Conservation (phyloP, 2,329 filamentous ascomycete species). For the Arachnopeziza araneosa region DNA sequence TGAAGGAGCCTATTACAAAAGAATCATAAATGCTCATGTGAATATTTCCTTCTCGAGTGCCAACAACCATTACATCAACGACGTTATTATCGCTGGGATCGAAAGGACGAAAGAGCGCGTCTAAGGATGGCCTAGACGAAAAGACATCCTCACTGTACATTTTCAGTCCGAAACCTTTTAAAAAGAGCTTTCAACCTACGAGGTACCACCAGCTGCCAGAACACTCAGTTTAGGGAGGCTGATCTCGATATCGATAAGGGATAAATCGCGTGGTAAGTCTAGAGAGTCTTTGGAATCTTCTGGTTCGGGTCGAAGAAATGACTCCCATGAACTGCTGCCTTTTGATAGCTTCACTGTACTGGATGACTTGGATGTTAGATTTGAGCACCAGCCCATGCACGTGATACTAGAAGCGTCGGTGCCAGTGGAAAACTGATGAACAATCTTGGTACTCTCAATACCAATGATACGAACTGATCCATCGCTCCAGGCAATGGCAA, state of each 20-base stretch:
- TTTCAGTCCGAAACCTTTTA: neutral
- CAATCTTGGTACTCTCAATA: slow-evolving; percentile 73
- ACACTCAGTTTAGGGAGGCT: slow-evolving; percentile 72
- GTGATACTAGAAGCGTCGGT: slow-evolving; percentile 37
- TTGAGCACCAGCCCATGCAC: slow-evolving; percentile 35
- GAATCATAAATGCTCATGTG: slow-evolving; percentile 83
- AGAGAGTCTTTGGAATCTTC: slow-evolving; percentile 14
- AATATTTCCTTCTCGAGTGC: slow-evolving; percentile 63
- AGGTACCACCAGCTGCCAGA: slow-evolving; percentile 57
- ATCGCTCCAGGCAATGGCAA: slow-evolving; percentile 82
- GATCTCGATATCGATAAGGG: slow-evolving; percentile 69
- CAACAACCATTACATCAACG: slow-evolving; percentile 75
- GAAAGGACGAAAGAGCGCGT: slow-evolving; percentile 31
- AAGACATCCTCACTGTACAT: slow-evolving; percentile 31
- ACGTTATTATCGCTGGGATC: slow-evolving; percentile 61
- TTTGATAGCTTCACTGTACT: slow-evolving; percentile 11
- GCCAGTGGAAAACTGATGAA: slow-evolving; percentile 58
- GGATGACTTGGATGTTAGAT: slow-evolving; percentile 20
- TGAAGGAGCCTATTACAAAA: slow-evolving; percentile 68
- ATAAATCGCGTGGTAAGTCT: slow-evolving; percentile 67
- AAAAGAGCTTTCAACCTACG: slow-evolving; percentile 42
- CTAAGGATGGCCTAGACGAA: slow-evolving; percentile 29
- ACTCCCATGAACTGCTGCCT: slow-evolving; percentile 17
- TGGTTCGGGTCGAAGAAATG: slow-evolving; percentile 8
- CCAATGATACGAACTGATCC: slow-evolving; percentile 71